A percentile compares a stretch with the other conserved stretches of the same genome.
Conservation (phyloP, 306 rosid species). For the Mimosa bimucronata region DNA sequence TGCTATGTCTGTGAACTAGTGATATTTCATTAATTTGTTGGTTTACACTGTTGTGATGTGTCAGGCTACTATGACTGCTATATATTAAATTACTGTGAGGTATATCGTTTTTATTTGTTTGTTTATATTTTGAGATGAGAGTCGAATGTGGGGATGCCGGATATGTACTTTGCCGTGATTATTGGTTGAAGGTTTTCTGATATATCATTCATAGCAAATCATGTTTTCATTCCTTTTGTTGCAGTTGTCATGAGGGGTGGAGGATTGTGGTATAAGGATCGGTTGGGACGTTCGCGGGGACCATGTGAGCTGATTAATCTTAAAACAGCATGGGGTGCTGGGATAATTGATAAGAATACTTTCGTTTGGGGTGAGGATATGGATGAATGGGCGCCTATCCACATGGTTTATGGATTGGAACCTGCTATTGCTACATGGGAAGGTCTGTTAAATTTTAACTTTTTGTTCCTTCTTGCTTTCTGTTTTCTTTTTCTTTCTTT, state of each 20-base stretch:
- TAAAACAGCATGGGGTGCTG: constrained; percentile 93
- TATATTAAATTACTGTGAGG: background rate
- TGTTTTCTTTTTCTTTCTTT: background rate
- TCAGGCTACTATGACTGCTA: background rate
- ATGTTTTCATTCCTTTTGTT: constrained; percentile 20
- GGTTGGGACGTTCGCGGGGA: constrained; percentile 88
- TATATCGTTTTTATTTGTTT: background rate
- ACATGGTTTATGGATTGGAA: constrained; percentile 96
- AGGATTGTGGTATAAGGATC: constrained; percentile 86
- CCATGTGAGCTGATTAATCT: constrained; percentile 75
- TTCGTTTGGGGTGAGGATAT: constrained; percentile 98
- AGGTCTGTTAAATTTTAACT: constrained; percentile 54
- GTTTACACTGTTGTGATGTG: background rate
- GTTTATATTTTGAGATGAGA: background rate
- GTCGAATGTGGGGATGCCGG: constrained; percentile 23
- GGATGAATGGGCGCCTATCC: constrained; percentile 97
- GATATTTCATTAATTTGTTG: background rate
- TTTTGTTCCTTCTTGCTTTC: constrained; percentile 7
- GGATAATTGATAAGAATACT: constrained; percentile 90
- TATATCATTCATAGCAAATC: constrained; percentile 22
- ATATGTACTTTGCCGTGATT: background rate
- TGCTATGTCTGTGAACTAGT: background rate
- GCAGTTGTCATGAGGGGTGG: constrained; percentile 90
- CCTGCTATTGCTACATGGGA: constrained; percentile 98
- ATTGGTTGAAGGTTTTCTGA: constrained; percentile 26